Evolutionary conservation across 768 basidiomycete genomes (phyloP).

Genomic region (Tricholoma flavovirens): DNA sequence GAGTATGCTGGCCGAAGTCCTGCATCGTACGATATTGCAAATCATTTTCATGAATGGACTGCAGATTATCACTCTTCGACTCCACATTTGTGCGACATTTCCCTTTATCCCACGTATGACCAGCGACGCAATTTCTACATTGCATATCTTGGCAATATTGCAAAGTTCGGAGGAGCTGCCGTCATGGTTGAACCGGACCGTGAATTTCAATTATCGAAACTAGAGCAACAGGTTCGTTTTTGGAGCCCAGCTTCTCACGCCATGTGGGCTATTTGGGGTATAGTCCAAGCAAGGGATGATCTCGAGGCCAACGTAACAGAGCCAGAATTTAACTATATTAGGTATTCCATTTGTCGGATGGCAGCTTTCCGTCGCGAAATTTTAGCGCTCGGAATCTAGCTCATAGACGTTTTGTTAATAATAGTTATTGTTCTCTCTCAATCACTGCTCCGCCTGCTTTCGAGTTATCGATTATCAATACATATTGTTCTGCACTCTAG

Average conservation of each 20-base stretch:
- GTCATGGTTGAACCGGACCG: slow-evolving; percentile 24
- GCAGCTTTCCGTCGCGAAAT: slow-evolving; percentile 55
- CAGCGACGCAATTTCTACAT: slow-evolving; percentile 81
- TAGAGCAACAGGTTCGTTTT: slow-evolving; percentile 74
- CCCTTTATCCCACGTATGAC: slow-evolving; percentile 63
- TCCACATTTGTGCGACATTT: slow-evolving; percentile 59
- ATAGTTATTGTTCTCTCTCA: not conserved
- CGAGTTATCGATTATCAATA: not conserved
- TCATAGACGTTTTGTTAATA: not conserved
- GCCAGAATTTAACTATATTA: slow-evolving; percentile 87
- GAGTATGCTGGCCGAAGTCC: slow-evolving; percentile 95
- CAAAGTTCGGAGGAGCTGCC: slow-evolving; percentile 28
- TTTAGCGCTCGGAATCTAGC: slow-evolving; percentile 35
- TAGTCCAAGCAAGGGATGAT: slow-evolving; percentile 83
- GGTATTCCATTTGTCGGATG: slow-evolving; percentile 71
- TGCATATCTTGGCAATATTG: slow-evolving; percentile 66
- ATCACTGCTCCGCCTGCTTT: not conserved
- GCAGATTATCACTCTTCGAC: slow-evolving; percentile 75
- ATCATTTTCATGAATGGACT: slow-evolving; percentile 97
- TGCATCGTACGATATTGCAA: slow-evolving; percentile 92
- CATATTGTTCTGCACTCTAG: not conserved
- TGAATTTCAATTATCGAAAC: slow-evolving; percentile 43
- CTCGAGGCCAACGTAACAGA: slow-evolving; percentile 50
- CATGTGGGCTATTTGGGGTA: slow-evolving; percentile 93
- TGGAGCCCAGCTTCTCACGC: slow-evolving; percentile 93